These are phyloP conservation scores for apple (Malus domestica) DNA, from an alignment of 306 rosid genomes.

Conservation along the genomic window ASM211411v1 NC_041805.1:9608001-9608500, in stretches of 20 bases:
- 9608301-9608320: conserved; percentile 96
- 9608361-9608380: not conserved
- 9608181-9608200: no score
- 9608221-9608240: conserved; percentile 90
- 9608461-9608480: conserved; percentile 65
- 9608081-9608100: no score
- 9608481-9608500: conserved; percentile 80
- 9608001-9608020: no score
- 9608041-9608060: no score
- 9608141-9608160: no score
- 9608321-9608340: conserved; percentile 97
- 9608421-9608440: conserved; percentile 72
- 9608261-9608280: conserved; percentile 67
- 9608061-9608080: no score
- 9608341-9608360: conserved; percentile 22
- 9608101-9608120: no score
- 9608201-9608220: conserved; percentile 45
- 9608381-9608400: not conserved
- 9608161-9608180: no score
- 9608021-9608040: not conserved
- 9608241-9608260: conserved; percentile 52
- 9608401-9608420: conserved; percentile 42
- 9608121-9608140: no score
- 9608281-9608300: conserved; percentile 63
- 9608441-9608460: conserved; percentile 38